Evolutionary conservation across 2,329 filamentous ascomycete species (phyloP), one percentile per base, ranked within the genome.

Genomic region (Knufia fluminis): DNA sequence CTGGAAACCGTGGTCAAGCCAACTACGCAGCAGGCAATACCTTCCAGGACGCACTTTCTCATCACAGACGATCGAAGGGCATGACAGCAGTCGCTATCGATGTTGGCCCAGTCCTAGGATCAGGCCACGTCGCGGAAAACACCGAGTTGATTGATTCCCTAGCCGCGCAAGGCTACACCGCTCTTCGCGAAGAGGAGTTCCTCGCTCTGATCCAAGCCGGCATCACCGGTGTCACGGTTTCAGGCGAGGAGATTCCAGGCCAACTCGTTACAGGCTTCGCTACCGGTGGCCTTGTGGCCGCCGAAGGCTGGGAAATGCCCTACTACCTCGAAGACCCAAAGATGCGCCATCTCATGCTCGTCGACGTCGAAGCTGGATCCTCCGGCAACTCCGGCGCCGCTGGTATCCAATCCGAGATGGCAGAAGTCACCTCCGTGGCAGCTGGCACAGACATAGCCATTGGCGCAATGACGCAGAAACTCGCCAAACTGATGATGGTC

Each of bases 11-110:
- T 10, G 59, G 59, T 23, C 58, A 69, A 49, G 64, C 71, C 10
- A 70, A 66, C 46, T 71, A 71, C 50, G 62, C 62, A 6, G 64
- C 67, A 2, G 68, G 59, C 6, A 62, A 62, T 41, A 59, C 61
- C 10, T 71, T 62, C 58, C 59, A 66, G 46, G 66, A 67, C 39
- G 54, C 57, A 1, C 58, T 68, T 12, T 63, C 63, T 2, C 52
- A 51, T 4, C 60, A 64, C 43, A 58, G 66, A 4, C 54, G 50
- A 4, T 33, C 35, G 0, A 45, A 59, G 4, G 63, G 63, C 2
- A 54, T 62, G 1, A 52, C 56, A 3, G 59, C 59, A 8, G 43
- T 59, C 1, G 57, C 61, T 1, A 38, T 68, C 26, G 62, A 63
- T 39, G 56, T 68, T 3, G 63, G 63, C 1, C 49, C 60, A 0